These are phyloP conservation scores for Pseudocercospora crystallina DNA, from an alignment of 2,329 filamentous ascomycete species.

Conservation along the genomic window DNA sequence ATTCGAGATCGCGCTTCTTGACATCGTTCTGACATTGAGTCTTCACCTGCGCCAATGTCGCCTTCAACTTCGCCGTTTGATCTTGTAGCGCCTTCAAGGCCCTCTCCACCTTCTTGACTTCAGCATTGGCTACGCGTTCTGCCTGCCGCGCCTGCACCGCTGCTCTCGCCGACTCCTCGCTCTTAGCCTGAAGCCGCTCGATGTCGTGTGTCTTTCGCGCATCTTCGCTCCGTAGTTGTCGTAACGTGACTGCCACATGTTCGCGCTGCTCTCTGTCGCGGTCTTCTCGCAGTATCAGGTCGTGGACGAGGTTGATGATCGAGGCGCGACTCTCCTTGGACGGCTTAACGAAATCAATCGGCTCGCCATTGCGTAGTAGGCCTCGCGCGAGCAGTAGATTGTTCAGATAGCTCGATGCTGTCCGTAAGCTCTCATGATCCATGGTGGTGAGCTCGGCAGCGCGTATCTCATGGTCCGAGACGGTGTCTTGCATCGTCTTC, in stretches of 20 bases:
- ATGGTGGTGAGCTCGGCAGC: conserved; percentile 27
- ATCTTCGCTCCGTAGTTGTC: conserved; percentile 71
- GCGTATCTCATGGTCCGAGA: no score
- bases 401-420: conserved; percentile 64
- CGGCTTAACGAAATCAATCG: conserved; percentile 76
- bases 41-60: conserved; percentile 77
- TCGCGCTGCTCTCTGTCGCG: conserved; percentile 89
- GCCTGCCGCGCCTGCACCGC: conserved; percentile 71
- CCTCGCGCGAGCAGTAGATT: conserved; percentile 65
- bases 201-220: conserved; percentile 59
- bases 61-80: conserved; percentile 76
- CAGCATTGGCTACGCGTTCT: conserved; percentile 74
- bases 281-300: conserved; percentile 87
- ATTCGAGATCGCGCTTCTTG: conserved; percentile 83
- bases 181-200: conserved; percentile 24
- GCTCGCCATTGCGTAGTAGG: conserved; percentile 62
- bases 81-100: conserved; percentile 76
- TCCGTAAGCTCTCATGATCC: conserved; percentile 56
- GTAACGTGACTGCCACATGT: conserved; percentile 74
- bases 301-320: conserved; percentile 91
- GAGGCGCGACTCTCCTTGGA: conserved; percentile 72
- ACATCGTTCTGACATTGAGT: conserved; percentile 87
- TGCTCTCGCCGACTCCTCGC: conserved; percentile 64
- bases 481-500: no score
- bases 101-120: conserved; percentile 75